A percentile compares a stretch with the other conserved stretches of the same genome.
Evolutionary conservation across 768 basidiomycete species (phyloP).

Genomic region (Tylopilus rubrobrunneus): DNA sequence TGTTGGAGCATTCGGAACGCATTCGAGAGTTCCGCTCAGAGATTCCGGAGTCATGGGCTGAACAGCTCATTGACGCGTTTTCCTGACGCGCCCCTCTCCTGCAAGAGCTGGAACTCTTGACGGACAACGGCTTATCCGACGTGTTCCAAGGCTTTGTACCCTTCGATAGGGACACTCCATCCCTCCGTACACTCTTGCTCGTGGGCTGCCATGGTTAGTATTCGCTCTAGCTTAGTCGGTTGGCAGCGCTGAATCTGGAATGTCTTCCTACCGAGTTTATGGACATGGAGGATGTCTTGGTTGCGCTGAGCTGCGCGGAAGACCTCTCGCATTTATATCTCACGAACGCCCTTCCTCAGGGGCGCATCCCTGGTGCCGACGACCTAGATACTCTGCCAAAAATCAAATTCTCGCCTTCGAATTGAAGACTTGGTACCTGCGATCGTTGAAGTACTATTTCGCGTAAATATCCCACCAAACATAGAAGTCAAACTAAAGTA

Average conservation of each 20-base stretch:
- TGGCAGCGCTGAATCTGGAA: constrained; percentile 34
- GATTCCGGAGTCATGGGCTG: not conserved
- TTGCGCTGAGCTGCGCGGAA: constrained; percentile 33
- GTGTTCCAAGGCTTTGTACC: not conserved
- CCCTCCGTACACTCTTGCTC: not conserved
- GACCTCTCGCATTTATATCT: constrained; percentile 31
- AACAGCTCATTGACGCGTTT: not conserved
- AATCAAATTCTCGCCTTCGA: not conserved
- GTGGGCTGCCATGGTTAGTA: not conserved
- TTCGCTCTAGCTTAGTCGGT: constrained; percentile 9
- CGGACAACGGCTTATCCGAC: no score
- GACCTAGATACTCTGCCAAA: not conserved
- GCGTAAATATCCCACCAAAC: not conserved
- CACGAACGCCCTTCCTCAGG: constrained; percentile 24
- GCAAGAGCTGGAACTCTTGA: not conserved
- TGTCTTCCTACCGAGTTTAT: constrained; percentile 18
- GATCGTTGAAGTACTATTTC: constrained; percentile 3
- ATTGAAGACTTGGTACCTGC: constrained; percentile 2
- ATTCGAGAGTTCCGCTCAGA: not conserved
- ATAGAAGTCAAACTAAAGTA: not conserved
- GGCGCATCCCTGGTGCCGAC: not conserved
- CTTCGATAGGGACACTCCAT: not conserved
- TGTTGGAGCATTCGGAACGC: not conserved
- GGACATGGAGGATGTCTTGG: constrained; percentile 28
- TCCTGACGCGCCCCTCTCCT: not conserved